Conservation (phyloP, 106 monocot species). For the Chionographis japonica region DNA sequence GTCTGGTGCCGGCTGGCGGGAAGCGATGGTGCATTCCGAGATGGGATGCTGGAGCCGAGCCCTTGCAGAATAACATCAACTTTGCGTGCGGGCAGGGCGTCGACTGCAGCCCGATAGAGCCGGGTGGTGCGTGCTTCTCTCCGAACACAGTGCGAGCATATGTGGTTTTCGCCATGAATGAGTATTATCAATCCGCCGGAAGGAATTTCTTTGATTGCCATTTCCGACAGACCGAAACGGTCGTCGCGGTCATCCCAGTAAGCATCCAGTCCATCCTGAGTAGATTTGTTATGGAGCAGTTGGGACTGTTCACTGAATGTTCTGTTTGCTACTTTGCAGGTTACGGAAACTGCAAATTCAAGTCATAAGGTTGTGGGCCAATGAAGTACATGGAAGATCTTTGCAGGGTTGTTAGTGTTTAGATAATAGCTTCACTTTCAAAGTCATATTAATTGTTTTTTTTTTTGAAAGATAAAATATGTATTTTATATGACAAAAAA, state of each 20-base stretch:
- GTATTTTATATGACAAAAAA: too few species aligned
- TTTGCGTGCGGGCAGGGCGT: slow-evolving; percentile 17
- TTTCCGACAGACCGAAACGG: slow-evolving; percentile 8
- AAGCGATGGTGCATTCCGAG: slow-evolving; percentile 20
- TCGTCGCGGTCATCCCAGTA: slow-evolving; percentile 16
- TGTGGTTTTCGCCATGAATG: slow-evolving; percentile 22
- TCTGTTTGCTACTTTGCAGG: neutral
- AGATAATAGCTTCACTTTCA: too few species aligned
- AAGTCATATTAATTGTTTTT: too few species aligned
- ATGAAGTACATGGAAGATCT: too few species aligned
- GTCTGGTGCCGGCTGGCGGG: too few species aligned
- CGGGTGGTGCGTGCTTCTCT: slow-evolving; percentile 14
- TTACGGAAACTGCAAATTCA: slow-evolving; percentile 19
- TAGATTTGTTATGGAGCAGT: too few species aligned
- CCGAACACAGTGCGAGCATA: slow-evolving; percentile 8
- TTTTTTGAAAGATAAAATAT: too few species aligned
- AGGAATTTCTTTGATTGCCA: slow-evolving; percentile 8
- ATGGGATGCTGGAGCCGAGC: neutral
- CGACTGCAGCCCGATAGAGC: slow-evolving; percentile 14
- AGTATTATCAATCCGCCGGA: slow-evolving; percentile 12
- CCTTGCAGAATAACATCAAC: slow-evolving; percentile 23
- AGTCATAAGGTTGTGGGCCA: neutral
- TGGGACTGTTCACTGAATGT: neutral
- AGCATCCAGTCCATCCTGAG: neutral
- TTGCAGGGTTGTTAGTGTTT: too few species aligned